Conservation (phyloP, 768 basidiomycete species). For the Trametes cubensis region DNA sequence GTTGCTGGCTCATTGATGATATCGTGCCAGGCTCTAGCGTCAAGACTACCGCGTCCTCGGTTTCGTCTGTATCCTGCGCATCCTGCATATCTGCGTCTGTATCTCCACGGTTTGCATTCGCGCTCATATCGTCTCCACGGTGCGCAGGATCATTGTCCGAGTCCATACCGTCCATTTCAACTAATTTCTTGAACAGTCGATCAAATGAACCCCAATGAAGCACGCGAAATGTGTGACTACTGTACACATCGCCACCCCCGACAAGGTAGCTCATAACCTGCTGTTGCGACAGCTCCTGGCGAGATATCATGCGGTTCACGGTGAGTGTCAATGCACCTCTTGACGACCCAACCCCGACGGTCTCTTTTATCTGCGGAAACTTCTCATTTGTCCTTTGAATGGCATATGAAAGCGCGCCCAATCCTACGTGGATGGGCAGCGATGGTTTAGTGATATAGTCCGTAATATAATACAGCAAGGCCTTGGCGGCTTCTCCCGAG, state of each 20-base stretch:
- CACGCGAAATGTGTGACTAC: constrained; percentile 17
- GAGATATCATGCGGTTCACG: constrained; percentile 27
- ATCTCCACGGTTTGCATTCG: too few relatives aligned
- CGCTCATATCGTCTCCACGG: too few relatives aligned
- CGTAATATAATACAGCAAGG: constrained; percentile 39
- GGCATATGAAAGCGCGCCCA: constrained; percentile 10
- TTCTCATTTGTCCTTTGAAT: not conserved
- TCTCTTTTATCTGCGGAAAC: not conserved
- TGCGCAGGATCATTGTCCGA: too few relatives aligned
- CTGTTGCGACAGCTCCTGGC: constrained; percentile 35
- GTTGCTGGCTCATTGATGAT: not conserved
- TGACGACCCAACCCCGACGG: not conserved
- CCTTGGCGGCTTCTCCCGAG: constrained; percentile 37
- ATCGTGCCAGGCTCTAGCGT: not conserved
- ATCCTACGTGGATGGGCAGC: constrained; percentile 28
- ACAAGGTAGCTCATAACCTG: constrained; percentile 36
- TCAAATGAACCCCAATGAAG: constrained; percentile 16
- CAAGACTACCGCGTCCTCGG: not conserved
- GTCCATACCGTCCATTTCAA: too few relatives aligned
- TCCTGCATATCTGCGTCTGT: too few relatives aligned
- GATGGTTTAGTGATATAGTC: constrained; percentile 42
- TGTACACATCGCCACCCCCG: constrained; percentile 29
- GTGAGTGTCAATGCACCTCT: constrained; percentile 7
- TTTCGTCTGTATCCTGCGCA: too few relatives aligned
- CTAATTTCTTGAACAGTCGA: not conserved